These are phyloP conservation scores for Rhodotorula taiwanensis DNA, from an alignment of 768 basidiomycete genomes.

Conservation along the genomic window DNA sequence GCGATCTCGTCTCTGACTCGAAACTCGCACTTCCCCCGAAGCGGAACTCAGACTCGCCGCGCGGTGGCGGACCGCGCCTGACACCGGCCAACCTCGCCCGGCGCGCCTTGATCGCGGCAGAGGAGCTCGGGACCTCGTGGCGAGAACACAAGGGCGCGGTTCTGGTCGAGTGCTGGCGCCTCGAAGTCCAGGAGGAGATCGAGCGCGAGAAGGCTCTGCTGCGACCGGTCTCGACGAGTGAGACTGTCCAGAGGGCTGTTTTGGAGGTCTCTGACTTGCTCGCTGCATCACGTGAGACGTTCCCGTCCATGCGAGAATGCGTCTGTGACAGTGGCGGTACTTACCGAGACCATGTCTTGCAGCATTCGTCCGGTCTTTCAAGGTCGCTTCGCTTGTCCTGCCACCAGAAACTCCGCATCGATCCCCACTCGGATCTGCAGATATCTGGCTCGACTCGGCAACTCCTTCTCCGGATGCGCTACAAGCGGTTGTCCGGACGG, in stretches of 20 bases:
- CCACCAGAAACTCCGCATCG: background rate
- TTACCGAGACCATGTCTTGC: too few relatives aligned
- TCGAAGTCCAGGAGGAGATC: background rate
- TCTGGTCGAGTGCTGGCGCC: background rate
- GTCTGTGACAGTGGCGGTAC: too few relatives aligned
- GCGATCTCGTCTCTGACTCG: too few relatives aligned
- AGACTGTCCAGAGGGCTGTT: background rate
- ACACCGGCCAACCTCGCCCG: too few relatives aligned
- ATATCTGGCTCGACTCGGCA: background rate
- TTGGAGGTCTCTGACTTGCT: background rate
- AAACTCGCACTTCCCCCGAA: too few relatives aligned
- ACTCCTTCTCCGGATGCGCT: background rate
- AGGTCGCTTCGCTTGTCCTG: background rate
- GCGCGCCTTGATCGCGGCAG: too few relatives aligned
- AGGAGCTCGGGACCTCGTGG: too few relatives aligned
- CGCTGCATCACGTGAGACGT: background rate
- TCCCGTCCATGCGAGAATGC: too few relatives aligned
- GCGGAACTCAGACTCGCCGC: too few relatives aligned
- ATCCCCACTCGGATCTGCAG: background rate
- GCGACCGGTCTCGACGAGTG: background rate
- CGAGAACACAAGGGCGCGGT: too few relatives aligned
- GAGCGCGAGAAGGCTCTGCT: background rate
- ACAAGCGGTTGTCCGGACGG: background rate
- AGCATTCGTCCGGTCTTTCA: constrained; percentile 17
- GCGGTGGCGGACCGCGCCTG: too few relatives aligned